Evolutionary conservation across 305 asterid species (phyloP), one percentile per base, ranked within the genome.

Genomic region (Striga hermonthica): DNA sequence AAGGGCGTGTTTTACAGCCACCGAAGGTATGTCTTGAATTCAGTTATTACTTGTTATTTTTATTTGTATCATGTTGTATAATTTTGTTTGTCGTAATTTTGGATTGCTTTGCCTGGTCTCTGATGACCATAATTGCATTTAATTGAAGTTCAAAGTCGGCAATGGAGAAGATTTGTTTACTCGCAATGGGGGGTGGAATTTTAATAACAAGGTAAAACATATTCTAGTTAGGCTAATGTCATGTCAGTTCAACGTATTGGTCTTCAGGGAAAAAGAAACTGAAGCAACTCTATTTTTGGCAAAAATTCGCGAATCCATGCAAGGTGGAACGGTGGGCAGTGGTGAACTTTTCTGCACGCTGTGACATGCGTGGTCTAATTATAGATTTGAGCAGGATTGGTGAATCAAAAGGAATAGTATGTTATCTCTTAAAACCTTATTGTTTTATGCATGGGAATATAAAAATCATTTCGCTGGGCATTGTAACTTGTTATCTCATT

Each of bases 151-250:
- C 56, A 84, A 84, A 70, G 84, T 80, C 6, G 94, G 85, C 4
- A 84, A 84, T 60, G 83, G 88, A 60, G 89, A 79, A 45, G 86
- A 86, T 59, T 54, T 88, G 43, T 74, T 64, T 74, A 73, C 90
- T 63, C 78, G 85, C 16, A 83, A 80, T 60, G 92, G 89, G 8
- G 60, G 91, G 38, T 88, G 96, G 96, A 86, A 83, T 40, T 86
- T 84, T 15, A 86, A 82, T 15, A 75, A 83, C 37, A 86, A 88
- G 94, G 94, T 84, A 4, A n/a, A 15, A 9, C 5, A 38, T 28
- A 55, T 37, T 63, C 4, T 57, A 67, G 1, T 66, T 37, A 12
- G 14, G 58, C 36, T 49, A 14, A 7, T 37, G 3, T 7, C 13
- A 16, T 61, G 69, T 6, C 28, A 37, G 39, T 35, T 3, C 16